A percentile compares a stretch with the other conserved stretches of the same genome.
phyloP scores from a whole-genome alignment of 768 basidiomycete genomes.

The Mycena floridula region DNA sequence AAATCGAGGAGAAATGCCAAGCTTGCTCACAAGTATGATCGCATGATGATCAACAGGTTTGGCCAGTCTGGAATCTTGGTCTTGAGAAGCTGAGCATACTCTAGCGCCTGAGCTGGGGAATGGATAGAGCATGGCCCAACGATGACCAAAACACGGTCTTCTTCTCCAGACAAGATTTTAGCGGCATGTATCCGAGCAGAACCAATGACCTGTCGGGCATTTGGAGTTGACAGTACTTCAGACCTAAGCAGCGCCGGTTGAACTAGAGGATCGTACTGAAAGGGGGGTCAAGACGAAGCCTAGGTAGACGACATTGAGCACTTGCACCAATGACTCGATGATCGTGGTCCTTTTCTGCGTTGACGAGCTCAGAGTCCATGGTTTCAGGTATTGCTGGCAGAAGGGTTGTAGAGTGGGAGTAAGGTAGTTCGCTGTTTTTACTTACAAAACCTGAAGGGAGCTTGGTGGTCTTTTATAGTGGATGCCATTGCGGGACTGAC shows the following conservation, averaged over 20 bases:
- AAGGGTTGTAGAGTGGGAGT: slow-evolving; percentile 27
- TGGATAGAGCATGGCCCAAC: slow-evolving; percentile 98
- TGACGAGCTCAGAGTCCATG: slow-evolving; percentile 45
- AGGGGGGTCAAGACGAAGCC: background rate
- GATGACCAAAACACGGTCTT: slow-evolving; percentile 83
- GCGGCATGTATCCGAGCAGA: slow-evolving; percentile 75
- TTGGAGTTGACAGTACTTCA: slow-evolving; percentile 65
- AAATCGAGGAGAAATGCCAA: slow-evolving; percentile 4
- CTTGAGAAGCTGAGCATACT: slow-evolving; percentile 72
- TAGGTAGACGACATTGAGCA: slow-evolving; percentile 8
- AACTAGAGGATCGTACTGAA: slow-evolving; percentile 91
- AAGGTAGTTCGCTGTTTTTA: too few relatives aligned
- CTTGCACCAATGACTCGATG: slow-evolving; percentile 74
- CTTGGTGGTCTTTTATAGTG: slow-evolving; percentile 24
- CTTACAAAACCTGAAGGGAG: slow-evolving; percentile 31
- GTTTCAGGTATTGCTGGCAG: slow-evolving; percentile 46
- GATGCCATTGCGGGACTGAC: slow-evolving; percentile 13
- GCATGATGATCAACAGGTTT: slow-evolving; percentile 90
- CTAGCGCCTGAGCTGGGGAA: slow-evolving; percentile 76
- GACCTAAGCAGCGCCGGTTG: slow-evolving; percentile 88
- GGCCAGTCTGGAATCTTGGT: slow-evolving; percentile 58
- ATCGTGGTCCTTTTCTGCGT: slow-evolving; percentile 77
- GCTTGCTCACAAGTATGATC: slow-evolving; percentile 87
- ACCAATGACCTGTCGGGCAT: slow-evolving; percentile 72
- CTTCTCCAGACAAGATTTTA: slow-evolving; percentile 74